A percentile compares a stretch with the other conserved stretches of the same genome.
phyloP scores from a whole-genome alignment of 306 rosid genomes.

The Corylus avellana region DNA sequence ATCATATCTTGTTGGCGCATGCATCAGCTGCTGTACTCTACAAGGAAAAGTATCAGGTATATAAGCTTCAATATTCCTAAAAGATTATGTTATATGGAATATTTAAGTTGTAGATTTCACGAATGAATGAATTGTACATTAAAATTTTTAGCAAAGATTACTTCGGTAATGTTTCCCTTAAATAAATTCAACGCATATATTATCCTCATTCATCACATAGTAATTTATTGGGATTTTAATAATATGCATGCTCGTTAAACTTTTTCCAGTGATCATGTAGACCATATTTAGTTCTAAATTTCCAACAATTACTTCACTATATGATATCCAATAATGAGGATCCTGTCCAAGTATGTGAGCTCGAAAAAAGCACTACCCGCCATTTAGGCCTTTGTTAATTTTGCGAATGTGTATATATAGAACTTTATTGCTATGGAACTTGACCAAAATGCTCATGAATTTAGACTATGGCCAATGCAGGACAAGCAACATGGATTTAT shows the following conservation, averaged over 20 bases:
- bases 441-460: background rate
- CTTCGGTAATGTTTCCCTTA: too few relatives aligned
- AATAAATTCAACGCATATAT: too few relatives aligned
- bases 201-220: too few relatives aligned
- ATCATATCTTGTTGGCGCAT: slow-evolving; percentile 45
- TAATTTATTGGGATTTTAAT: too few relatives aligned
- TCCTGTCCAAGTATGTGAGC: background rate
- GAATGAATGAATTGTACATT: too few relatives aligned
- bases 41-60: slow-evolving; percentile 43
- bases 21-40: slow-evolving; percentile 41
- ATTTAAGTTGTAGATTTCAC: too few relatives aligned
- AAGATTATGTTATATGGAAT: too few relatives aligned
- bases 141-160: too few relatives aligned
- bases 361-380: background rate
- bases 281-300: too few relatives aligned
- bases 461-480: slow-evolving; percentile 32
- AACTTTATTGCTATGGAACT: background rate
- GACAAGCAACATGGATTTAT: slow-evolving; percentile 59
- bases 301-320: background rate
- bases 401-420: background rate
- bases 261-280: too few relatives aligned
- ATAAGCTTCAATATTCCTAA: background rate
- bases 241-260: too few relatives aligned
- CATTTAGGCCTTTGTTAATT: background rate
- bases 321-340: background rate